A percentile compares a stretch with the other conserved stretches of the same genome.
Conservation (phyloP, 1,284 basidiomycete genomes). For the Austroboletus novae-zelandiae region DNA sequence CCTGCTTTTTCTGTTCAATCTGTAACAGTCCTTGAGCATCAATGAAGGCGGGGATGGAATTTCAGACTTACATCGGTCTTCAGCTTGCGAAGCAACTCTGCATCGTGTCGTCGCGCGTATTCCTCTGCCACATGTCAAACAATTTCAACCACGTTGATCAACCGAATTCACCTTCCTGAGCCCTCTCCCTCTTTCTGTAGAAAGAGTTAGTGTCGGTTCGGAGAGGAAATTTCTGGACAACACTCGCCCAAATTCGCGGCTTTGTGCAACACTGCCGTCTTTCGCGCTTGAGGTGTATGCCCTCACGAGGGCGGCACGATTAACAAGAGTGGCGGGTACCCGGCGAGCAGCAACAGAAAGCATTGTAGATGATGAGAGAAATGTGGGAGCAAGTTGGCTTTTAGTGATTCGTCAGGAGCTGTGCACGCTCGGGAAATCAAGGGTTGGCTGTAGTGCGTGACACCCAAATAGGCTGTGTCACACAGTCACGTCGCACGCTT, state of each 20-base stretch:
- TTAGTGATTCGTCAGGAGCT: neutral
- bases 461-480: constrained; percentile 20
- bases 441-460: constrained; percentile 16
- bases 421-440: neutral
- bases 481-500: constrained; percentile 19
- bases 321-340: constrained; percentile 37
- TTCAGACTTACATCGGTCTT: constrained; percentile 48
- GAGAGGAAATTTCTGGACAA: neutral
- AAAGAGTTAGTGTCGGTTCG: constrained; percentile 1
- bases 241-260: constrained; percentile 52
- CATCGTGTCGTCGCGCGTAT: constrained; percentile 57
- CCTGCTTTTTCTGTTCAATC: constrained; percentile 57
- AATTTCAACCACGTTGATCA: no score
- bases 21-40: constrained; percentile 24
- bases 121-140: constrained; percentile 43
- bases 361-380: constrained; percentile 34
- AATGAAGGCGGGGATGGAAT: neutral
- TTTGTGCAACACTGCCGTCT: constrained; percentile 57
- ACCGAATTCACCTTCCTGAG: constrained; percentile 55
- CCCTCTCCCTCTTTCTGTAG: constrained; percentile 68
- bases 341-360: constrained; percentile 46
- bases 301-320: constrained; percentile 27
- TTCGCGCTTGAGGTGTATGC: constrained; percentile 41
- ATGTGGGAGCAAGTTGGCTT: no score
- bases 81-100: constrained; percentile 55